phyloP scores from a whole-genome alignment of 2,329 filamentous ascomycete genomes.

The Nectriaceae sp. region DNA sequence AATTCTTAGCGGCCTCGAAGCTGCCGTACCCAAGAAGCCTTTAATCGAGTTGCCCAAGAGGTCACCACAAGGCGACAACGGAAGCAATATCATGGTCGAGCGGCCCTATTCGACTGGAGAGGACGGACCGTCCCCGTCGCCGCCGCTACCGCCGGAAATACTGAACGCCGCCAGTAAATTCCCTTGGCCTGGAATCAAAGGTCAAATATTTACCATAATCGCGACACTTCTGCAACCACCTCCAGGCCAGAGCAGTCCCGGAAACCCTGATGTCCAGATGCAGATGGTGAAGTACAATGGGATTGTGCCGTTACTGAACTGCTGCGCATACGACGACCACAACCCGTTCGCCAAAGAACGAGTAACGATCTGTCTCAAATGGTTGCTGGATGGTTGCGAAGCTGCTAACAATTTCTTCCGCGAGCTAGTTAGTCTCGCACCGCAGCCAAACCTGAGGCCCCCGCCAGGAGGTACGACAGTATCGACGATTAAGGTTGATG shows the following conservation, averaged over 20 bases:
- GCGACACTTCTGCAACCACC: slow-evolving; percentile 88
- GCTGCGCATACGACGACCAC: slow-evolving; percentile 87
- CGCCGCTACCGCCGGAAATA: slow-evolving; percentile 45
- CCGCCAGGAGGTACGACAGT: slow-evolving; percentile 37
- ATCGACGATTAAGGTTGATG: slow-evolving; percentile 54
- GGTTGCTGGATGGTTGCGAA: slow-evolving; percentile 72
- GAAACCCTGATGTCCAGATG: slow-evolving; percentile 76
- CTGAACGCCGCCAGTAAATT: slow-evolving; percentile 67
- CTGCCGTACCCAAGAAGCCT: slow-evolving; percentile 81
- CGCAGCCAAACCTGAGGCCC: slow-evolving; percentile 41
- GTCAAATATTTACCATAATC: slow-evolving; percentile 86
- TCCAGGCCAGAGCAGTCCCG: slow-evolving; percentile 57
- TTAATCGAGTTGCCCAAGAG: slow-evolving; percentile 51
- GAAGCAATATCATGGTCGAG: slow-evolving; percentile 53
- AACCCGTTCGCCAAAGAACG: slow-evolving; percentile 95
- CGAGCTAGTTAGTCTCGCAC: slow-evolving; percentile 55
- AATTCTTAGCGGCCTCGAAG: slow-evolving; percentile 82
- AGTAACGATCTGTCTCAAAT: slow-evolving; percentile 86
- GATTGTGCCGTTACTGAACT: slow-evolving; percentile 84
- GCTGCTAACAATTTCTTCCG: slow-evolving; percentile 73
- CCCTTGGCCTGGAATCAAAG: slow-evolving; percentile 78
- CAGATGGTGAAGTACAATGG: slow-evolving; percentile 86
- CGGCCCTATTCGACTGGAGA: slow-evolving; percentile 56
- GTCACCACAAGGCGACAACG: slow-evolving; percentile 18
- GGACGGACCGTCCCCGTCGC: slow-evolving; percentile 37